Evolutionary conservation across 495 filamentous ascomycete genomes (phyloP), one percentile per base, ranked within the genome.

Genomic region (Chaetomidium leptoderma): DNA sequence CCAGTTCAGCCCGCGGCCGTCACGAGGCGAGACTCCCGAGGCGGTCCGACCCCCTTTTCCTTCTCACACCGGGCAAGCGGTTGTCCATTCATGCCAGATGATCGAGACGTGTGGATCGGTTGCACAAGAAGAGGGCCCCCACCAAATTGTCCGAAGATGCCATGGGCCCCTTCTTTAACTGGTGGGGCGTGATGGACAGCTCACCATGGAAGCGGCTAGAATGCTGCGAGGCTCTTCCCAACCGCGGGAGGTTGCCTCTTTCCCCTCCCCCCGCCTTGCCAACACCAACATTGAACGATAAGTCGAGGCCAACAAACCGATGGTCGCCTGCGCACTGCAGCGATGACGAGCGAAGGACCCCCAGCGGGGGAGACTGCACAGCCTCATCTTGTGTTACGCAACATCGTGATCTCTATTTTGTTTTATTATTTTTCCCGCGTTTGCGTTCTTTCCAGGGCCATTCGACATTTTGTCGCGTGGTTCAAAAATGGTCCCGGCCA

Each of bases 141-240:
- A 30, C 43, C 33, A 39, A 51, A 32, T 47, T 26, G 32, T 48
- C 45, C 45, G 44, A 44, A 43, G 39, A 23, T 39, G n/a, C n/a
- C n/a, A 24, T 55, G 29, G 42, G 43, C 24, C 29, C 43, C 10
- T 40, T 40, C 43, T 39, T 37, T 46, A 29, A 16, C 11, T 16
- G 37, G 58, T 43, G 36, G 58, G 52, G 52, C 52, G 19, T 19
- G 39, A 50, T 26, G 29, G 52, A 55, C 58, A 60, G 46, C 58
- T 39, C 58, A 56, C 43, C 42, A 64, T 64, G 62, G 62, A 64
- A 64, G 57, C 62, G 55, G 58, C 58, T 64, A 55, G 62, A 64
- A 64, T 26, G 33, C 51, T 51, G 39, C 58, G 48, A 55, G 52
- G 35, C 53, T 48, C 24, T 44, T 21, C 52, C 35, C 40, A 33